These are phyloP conservation scores for Solanum peruvianum DNA, from an alignment of 257 asterid genomes.

Conservation along the genomic window DNA sequence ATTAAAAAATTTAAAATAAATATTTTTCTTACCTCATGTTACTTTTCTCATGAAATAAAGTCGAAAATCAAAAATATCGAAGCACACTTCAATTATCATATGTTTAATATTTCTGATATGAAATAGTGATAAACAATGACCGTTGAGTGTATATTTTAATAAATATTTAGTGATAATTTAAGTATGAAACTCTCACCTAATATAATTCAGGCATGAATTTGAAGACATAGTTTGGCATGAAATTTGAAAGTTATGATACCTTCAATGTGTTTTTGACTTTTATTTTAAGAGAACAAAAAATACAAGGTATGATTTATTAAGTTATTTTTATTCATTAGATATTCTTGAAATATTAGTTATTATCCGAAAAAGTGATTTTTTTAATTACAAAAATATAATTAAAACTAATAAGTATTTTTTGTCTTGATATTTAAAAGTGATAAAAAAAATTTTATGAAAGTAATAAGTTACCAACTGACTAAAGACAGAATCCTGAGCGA, in stretches of 20 bases:
- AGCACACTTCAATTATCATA: background rate
- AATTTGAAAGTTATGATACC: background rate
- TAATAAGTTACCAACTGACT: too few relatives aligned
- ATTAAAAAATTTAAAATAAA: too few relatives aligned
- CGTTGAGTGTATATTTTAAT: background rate
- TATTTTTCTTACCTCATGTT: background rate
- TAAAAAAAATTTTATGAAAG: background rate
- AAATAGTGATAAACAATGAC: background rate
- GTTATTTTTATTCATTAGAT: background rate
- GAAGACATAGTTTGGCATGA: background rate
- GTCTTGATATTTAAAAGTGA: too few relatives aligned
- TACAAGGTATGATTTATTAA: background rate
- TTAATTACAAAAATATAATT: too few relatives aligned
- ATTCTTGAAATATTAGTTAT: background rate
- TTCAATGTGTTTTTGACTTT: background rate
- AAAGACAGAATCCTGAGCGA: too few relatives aligned
- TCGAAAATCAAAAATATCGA: too few relatives aligned
- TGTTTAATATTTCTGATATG: background rate
- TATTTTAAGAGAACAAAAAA: background rate
- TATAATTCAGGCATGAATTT: background rate
- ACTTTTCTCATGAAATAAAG: background rate
- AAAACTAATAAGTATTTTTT: background rate
- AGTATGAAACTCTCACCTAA: accelerated
- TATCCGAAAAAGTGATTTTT: background rate
- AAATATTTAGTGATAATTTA: background rate